phyloP scores from a whole-genome alignment of 2,329 filamentous ascomycete species.

The Colletotrichum zoysiae region DNA sequence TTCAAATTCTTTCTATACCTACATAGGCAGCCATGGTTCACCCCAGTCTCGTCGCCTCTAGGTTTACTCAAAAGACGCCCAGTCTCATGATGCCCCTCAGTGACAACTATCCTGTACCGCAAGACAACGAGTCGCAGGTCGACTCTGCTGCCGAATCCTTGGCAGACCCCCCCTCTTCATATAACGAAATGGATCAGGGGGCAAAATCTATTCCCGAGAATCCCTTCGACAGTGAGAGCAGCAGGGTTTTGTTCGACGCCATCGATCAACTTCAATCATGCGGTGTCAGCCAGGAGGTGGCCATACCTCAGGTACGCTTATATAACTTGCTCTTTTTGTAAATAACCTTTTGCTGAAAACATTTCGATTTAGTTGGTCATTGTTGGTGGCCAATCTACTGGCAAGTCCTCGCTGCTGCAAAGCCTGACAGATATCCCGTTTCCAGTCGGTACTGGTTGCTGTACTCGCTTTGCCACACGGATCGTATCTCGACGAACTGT shows the following conservation, averaged over 20 bases:
- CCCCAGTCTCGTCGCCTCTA: background rate
- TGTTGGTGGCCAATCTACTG: slow-evolving; percentile 53
- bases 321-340: background rate
- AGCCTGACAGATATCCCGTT: slow-evolving; percentile 55
- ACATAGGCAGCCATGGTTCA: background rate
- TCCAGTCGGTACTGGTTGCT: slow-evolving; percentile 48
- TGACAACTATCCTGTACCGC: background rate
- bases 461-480: slow-evolving; percentile 54
- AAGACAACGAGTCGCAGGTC: slow-evolving; percentile 3
- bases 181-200: background rate
- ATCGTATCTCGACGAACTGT: slow-evolving; percentile 53
- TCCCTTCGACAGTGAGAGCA: slow-evolving; percentile 52
- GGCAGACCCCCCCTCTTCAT: background rate
- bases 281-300: slow-evolving; percentile 48
- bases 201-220: slow-evolving; percentile 42
- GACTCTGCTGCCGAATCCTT: background rate
- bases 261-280: slow-evolving; percentile 53
- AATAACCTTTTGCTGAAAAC: background rate
- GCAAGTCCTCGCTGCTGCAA: slow-evolving; percentile 54
- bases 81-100: background rate
- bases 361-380: slow-evolving; percentile 49
- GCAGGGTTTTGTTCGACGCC: slow-evolving; percentile 52
- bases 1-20: rapidly evolving
- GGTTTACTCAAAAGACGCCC: background rate
- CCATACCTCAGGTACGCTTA: slow-evolving; percentile 51